Conservation (phyloP, 73 alveolate genomes). For the Blepharisma japonicum region DNA sequence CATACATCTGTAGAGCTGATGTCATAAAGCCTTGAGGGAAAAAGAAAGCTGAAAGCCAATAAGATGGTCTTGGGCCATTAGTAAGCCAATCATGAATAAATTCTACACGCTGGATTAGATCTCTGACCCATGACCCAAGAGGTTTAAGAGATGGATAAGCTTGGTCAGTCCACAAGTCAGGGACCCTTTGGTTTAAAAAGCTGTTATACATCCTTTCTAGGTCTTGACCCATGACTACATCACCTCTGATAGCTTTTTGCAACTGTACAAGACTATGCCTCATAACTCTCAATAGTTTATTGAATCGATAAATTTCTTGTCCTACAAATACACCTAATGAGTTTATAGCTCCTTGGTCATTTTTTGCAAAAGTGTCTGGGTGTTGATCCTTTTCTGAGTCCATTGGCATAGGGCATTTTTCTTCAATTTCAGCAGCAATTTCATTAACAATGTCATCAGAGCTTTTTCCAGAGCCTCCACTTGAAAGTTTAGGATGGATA, state of each 20-base stretch:
- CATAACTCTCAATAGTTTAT: constrained; percentile 76
- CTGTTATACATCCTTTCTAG: constrained; percentile 86
- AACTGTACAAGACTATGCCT: constrained; percentile 68
- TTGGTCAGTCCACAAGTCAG: constrained; percentile 81
- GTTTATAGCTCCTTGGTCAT: constrained; percentile 60
- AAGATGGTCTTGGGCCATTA: constrained; percentile 92
- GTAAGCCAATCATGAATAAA: constrained; percentile 95
- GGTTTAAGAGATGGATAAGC: constrained; percentile 98
- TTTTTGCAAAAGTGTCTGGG: constrained; percentile 62
- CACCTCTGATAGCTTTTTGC: constrained; percentile 90
- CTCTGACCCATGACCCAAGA: constrained; percentile 93
- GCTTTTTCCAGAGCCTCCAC: constrained; percentile 84
- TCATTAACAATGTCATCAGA: constrained; percentile 94
- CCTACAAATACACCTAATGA: constrained; percentile 92
- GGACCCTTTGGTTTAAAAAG: constrained; percentile 86
- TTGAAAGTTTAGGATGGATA: constrained; percentile 94
- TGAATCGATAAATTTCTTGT: constrained; percentile 94
- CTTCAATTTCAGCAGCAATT: constrained; percentile 72
- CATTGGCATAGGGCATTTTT: constrained; percentile 70
- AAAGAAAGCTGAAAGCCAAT: constrained; percentile 99
- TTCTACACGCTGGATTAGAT: constrained; percentile 83
- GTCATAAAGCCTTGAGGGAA: constrained; percentile 99
- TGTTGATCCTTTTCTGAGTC: constrained; percentile 59
- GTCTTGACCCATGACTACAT: constrained; percentile 93
- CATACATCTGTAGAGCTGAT: constrained; percentile 93